These are phyloP conservation scores for Hortiboletus rubellus DNA, from an alignment of 1,284 basidiomycete genomes.

Conservation along the genomic window DNA sequence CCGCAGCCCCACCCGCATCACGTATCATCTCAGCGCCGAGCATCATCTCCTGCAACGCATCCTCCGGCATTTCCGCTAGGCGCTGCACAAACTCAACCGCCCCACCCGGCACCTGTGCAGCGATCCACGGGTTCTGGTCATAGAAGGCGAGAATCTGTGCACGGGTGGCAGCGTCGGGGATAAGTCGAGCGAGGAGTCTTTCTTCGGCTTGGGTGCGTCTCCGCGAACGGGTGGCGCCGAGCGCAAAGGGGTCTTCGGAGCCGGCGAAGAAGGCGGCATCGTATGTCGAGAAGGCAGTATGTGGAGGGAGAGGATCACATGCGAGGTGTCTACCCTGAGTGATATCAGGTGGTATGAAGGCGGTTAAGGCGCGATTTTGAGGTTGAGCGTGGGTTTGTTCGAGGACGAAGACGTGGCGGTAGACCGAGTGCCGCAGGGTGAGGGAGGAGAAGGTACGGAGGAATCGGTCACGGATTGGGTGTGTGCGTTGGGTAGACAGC, in stretches of 20 bases:
- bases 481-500: slow-evolving; percentile 36
- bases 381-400: slow-evolving; percentile 52
- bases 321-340: slow-evolving; percentile 57
- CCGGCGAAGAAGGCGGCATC: slow-evolving; percentile 71
- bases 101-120: slow-evolving; percentile 61
- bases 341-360: slow-evolving; percentile 66
- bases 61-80: slow-evolving; percentile 57
- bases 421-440: slow-evolving; percentile 54
- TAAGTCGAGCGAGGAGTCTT: slow-evolving; percentile 51
- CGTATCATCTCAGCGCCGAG: slow-evolving; percentile 42
- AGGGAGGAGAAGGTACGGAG: slow-evolving; percentile 44
- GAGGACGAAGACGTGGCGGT: slow-evolving; percentile 74
- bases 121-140: slow-evolving; percentile 39
- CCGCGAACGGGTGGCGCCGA: slow-evolving; percentile 31
- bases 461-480: slow-evolving; percentile 43
- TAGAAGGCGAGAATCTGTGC: slow-evolving; percentile 50
- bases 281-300: slow-evolving; percentile 58
- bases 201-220: slow-evolving; percentile 49
- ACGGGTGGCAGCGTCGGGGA: slow-evolving; percentile 58
- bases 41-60: slow-evolving; percentile 59
- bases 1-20: slow-evolving; percentile 29
- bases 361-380: slow-evolving; percentile 50
- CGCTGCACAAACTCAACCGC: slow-evolving; percentile 62
- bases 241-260: slow-evolving; percentile 51
- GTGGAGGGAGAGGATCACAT: slow-evolving; percentile 82